phyloP scores from a whole-genome alignment of 345 rosid species.

The Rhizophora mangle region DNA sequence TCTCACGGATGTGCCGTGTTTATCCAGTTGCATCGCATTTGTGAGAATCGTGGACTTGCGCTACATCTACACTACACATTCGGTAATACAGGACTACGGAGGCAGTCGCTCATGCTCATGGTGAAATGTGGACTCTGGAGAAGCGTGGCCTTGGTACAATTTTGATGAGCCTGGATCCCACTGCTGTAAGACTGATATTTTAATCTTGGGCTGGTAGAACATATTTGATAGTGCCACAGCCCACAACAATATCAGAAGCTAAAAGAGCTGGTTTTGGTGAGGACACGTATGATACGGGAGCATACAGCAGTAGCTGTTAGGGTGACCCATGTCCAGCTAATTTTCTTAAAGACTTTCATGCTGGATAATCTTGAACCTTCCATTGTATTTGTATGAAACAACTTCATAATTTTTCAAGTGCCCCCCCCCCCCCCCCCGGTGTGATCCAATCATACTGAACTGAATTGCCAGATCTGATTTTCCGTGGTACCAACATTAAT shows the following conservation, averaged over 20 bases:
- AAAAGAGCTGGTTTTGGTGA: not conserved
- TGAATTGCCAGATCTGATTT: conserved; percentile 29
- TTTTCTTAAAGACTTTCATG: not conserved
- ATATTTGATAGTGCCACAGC: no score
- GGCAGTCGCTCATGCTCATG: no score
- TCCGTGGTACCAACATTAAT: conserved; percentile 15
- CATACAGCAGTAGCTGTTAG: not conserved
- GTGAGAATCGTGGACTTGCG: no score
- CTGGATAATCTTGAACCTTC: not conserved
- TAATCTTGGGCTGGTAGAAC: no score
- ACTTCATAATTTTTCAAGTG: not conserved
- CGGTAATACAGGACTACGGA: no score
- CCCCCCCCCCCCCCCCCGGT: not conserved
- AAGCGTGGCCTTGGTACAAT: no score
- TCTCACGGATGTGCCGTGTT: no score
- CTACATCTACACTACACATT: no score
- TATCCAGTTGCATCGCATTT: no score
- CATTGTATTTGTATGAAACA: not conserved
- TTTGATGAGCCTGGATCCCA: no score
- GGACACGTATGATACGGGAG: not conserved
- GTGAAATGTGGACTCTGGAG: no score
- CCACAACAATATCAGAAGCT: not conserved
- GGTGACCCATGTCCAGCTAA: not conserved
- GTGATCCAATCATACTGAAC: not conserved
- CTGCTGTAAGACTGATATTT: no score